Base-by-base conservation (phyloP, 768 basidiomycete genomes). In the Trametes punicea region DNA sequence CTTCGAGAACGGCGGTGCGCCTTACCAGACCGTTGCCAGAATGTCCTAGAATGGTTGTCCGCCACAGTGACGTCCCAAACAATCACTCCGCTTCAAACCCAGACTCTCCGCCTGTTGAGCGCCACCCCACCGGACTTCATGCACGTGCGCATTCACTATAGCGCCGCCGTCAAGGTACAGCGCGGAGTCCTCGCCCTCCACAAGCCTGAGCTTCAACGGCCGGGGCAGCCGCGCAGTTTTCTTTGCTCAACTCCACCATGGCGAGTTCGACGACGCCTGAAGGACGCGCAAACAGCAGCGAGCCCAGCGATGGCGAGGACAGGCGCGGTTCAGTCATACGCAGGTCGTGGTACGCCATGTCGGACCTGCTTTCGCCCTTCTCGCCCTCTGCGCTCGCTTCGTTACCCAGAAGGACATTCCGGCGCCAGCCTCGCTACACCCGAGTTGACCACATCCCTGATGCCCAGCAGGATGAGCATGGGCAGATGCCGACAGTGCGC, bases 391-490 rank as follows among this genome's bases (percentile, higher is more conserved):
- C 89, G 0, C 70, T 82, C 49, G 77, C 75, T 0, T 69, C 77
- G 6, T 75, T 82, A 4, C 80, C 80, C 8, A 73, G 72, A 54
- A 65, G 74, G 56, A 69, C 71, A 2, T 44, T 71, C 0, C 65
- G 71, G 0, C 64, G 71, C 9, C 67, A 77, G 0, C 62, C 73
- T 0, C 72, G 80, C 3, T 88, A 90, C 65, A 80, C 81, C 7
- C 84, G 90, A 34, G 78, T 85, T 6, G 88, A 93, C 67, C 78
- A 79, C 60, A 89, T 90, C 38, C 90, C 90, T 0, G 81, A 86
- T 21, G 78, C 80, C 0, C 70, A 74, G 21, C 71, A 73, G 48
- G 77, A 81, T 51, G 71, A 77, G 4, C 61, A 74, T 41, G 84
- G 83, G 5, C 77, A 83, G 57, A 70, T 77, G 60, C 82, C 87